Evolutionary conservation across 306 rosid genomes (phyloP), one percentile per base, ranked within the genome.

Genomic region (Biancaea sappan): DNA sequence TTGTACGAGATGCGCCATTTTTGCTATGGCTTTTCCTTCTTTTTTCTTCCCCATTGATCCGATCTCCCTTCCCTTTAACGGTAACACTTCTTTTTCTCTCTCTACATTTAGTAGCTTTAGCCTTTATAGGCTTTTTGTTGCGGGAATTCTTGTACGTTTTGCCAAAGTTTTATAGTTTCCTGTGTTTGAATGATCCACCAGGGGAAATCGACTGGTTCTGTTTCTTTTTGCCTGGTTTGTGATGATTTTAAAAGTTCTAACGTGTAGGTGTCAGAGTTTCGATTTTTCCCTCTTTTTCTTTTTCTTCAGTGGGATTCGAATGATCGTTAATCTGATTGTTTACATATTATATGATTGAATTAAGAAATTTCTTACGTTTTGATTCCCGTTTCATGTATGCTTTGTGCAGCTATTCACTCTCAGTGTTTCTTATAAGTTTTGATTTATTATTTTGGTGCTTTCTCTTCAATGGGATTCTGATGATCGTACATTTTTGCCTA

Each of bases 41-140:
- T 25, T 29, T 24, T 68, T 73, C 24, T 29, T 24, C 24, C 61
- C 52, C 58, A 63, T 56, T 32, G 21, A 70, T 65, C 21, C 26
- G 3, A 35, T 78, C 64, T 50, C 71, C 15, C 65, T 74, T 73
- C 53, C 66, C 77, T 62, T 76, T 54, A 28, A 72, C 66, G 84
- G 87, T 78, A 80, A 52, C 53, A 31, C 46, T 57, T 66, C 19
- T 35, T 28, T 51, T 47, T 46, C 46, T 57, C 63, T 57, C 37
- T 63, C 32, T 50, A 19, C 26, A 22, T 60, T 61, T 38, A 43
- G 28, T 24, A 4, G 14, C 50, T 70, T 76, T 44, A 14, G 4
- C 73, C 43, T 58, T 79, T 19, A 3, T 38, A 35, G 68, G 26
- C 46, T 53, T 43, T 11, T 61, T 56, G 6, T 4, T 59, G 31